Evolutionary conservation across 2,329 filamentous ascomycete genomes (phyloP).

Genomic region (Monosporascus sp.): DNA sequence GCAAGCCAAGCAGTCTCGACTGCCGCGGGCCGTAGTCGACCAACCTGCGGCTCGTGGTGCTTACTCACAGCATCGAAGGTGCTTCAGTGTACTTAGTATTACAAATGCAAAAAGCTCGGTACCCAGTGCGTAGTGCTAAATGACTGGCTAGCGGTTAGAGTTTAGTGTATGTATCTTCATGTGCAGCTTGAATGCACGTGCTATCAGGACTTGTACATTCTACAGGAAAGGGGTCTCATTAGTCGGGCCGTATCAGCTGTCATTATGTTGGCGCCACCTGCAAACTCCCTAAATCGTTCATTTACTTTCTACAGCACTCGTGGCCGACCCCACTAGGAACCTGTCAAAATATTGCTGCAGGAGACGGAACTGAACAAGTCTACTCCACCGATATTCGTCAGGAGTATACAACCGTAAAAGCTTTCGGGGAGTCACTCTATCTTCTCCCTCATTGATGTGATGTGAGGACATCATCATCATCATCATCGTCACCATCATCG

Average conservation of each 20-base stretch:
- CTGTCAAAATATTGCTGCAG: slow-evolving; percentile 17
- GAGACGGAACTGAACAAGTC: slow-evolving; percentile 1
- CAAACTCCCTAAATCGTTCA: too few species aligned
- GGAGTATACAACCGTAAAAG: slow-evolving; percentile 6
- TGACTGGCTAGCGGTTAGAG: too few species aligned
- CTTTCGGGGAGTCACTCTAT: slow-evolving; percentile 5
- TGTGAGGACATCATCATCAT: slow-evolving; percentile 25
- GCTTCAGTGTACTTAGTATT: too few species aligned
- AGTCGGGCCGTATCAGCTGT: neutral
- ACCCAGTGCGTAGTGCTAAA: too few species aligned
- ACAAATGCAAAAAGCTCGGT: too few species aligned
- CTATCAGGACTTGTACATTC: too few species aligned
- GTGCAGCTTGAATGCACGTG: too few species aligned
- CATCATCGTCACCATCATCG: slow-evolving; percentile 18
- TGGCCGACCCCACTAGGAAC: slow-evolving; percentile 24
- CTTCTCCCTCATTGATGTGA: slow-evolving; percentile 12
- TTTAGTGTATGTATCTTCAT: too few species aligned
- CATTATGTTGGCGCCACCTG: neutral
- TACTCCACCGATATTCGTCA: slow-evolving; percentile 1
- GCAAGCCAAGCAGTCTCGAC: too few species aligned
- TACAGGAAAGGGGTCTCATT: neutral
- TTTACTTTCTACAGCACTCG: slow-evolving; percentile 9
- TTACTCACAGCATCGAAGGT: too few species aligned
- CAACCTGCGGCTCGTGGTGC: too few species aligned
- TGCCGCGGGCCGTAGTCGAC: too few species aligned